Conservation (phyloP, 768 basidiomycete genomes). For the Rhizopogon salebrosus region DNA sequence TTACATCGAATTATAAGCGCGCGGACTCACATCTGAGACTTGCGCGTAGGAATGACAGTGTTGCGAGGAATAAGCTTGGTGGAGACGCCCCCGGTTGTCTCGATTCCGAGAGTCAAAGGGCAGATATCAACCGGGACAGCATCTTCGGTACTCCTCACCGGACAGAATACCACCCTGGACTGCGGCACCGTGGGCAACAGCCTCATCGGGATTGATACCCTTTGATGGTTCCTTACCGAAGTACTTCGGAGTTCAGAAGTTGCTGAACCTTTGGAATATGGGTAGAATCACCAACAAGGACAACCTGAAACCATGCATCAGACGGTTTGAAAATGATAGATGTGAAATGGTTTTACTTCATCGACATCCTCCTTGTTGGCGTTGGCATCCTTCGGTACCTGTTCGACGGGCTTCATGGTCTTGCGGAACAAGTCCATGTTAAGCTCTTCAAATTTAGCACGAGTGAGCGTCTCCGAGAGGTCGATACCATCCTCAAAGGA, state of each 20-base stretch:
- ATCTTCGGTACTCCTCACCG: slow-evolving; percentile 83
- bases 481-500: slow-evolving; percentile 94
- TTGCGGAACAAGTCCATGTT: slow-evolving; percentile 99
- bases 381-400: slow-evolving; percentile 94
- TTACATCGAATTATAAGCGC: background rate
- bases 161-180: slow-evolving; percentile 98
- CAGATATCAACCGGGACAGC: slow-evolving; percentile 94
- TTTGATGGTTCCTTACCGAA: slow-evolving; percentile 98
- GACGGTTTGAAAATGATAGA: background rate
- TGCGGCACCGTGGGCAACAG: slow-evolving; percentile 97
- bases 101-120: slow-evolving; percentile 97
- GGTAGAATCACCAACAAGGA: slow-evolving; percentile 95
- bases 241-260: slow-evolving; percentile 95
- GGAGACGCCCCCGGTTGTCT: slow-evolving; percentile 97
- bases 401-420: slow-evolving; percentile 99
- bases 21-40: slow-evolving; percentile 78
- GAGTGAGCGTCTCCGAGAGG: slow-evolving; percentile 93
- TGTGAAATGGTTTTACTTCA: slow-evolving; percentile 46
- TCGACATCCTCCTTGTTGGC: slow-evolving; percentile 97
- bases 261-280: slow-evolving; percentile 99
- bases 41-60: slow-evolving; percentile 97
- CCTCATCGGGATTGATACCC: slow-evolving; percentile 99
- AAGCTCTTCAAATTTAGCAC: slow-evolving; percentile 97
- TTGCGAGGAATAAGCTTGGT: slow-evolving; percentile 96
- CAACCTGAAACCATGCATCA: slow-evolving; percentile 41